Percentiles rank a stretch among this genome's conserved stretches.
Conservation (phyloP, 805 yeast genomes). For the Starmerella bombicola region DNA sequence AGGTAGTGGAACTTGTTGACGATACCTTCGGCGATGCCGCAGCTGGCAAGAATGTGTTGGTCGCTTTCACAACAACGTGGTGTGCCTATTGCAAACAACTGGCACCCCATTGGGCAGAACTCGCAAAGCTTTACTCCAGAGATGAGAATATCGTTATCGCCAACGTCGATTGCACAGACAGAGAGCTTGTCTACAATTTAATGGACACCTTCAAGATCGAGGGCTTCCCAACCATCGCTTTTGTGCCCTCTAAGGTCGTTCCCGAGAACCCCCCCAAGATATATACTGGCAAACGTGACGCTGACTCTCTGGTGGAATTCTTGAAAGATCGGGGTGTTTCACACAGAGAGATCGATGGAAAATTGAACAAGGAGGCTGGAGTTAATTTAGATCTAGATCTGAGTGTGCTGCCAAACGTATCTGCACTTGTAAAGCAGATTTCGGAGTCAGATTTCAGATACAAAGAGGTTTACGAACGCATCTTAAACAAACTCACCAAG, state of each 20-base stretch:
- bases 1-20: conserved; percentile 28
- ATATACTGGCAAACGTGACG: conserved; percentile 42
- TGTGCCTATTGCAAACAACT: conserved; percentile 46
- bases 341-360: conserved; percentile 34
- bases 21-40: conserved; percentile 36
- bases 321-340: conserved; percentile 33
- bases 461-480: conserved; percentile 23
- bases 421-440: conserved; percentile 26
- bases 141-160: conserved; percentile 35
- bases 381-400: conserved; percentile 29
- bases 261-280: conserved; percentile 18
- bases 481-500: conserved; percentile 24
- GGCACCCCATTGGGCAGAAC: conserved; percentile 38
- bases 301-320: conserved; percentile 40
- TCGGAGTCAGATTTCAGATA: conserved; percentile 14
- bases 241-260: conserved; percentile 28
- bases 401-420: conserved; percentile 16
- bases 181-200: conserved; percentile 30
- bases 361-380: conserved; percentile 33
- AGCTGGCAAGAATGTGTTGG: conserved; percentile 32
- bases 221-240: conserved; percentile 45
- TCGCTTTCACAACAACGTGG: conserved; percentile 53
- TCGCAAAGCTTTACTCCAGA: conserved; percentile 38
- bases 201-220: conserved; percentile 34
- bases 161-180: conserved; percentile 37